These are phyloP conservation scores for Pseudocercospora macadamiae DNA, from an alignment of 2,329 filamentous ascomycete species.

Conservation along the genomic window DNA sequence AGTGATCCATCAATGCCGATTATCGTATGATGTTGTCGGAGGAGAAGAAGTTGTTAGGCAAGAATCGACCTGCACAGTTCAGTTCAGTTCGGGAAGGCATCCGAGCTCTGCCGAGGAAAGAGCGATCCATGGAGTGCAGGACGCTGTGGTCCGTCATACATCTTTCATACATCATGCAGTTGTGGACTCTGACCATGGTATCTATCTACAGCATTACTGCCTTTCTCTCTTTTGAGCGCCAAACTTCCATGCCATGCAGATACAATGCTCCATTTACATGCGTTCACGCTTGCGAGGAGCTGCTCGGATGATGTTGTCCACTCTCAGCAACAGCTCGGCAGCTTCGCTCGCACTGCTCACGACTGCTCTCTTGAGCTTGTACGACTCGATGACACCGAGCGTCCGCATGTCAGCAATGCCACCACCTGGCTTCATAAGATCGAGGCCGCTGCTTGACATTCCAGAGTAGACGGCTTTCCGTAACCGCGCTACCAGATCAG, in stretches of 20 bases:
- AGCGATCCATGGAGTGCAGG: too few relatives aligned
- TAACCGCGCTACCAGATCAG: conserved; percentile 87
- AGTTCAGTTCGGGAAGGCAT: too few relatives aligned
- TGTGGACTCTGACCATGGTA: background rate
- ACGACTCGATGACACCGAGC: conserved; percentile 92
- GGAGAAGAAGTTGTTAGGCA: too few relatives aligned
- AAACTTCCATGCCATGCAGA: background rate
- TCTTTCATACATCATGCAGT: conserved; percentile 7
- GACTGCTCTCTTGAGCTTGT: conserved; percentile 98
- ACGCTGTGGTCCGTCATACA: too few relatives aligned
- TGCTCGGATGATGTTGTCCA: conserved; percentile 96
- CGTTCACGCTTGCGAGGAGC: conserved; percentile 82
- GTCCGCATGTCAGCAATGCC: conserved; percentile 96
- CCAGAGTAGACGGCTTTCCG: conserved; percentile 95
- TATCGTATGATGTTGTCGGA: too few relatives aligned
- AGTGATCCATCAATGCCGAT: too few relatives aligned
- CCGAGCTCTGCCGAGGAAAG: too few relatives aligned
- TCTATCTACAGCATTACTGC: conserved; percentile 10
- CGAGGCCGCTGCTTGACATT: conserved; percentile 87
- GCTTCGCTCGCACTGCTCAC: conserved; percentile 95
- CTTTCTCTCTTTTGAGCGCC: background rate
- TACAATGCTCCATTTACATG: conserved; percentile 54
- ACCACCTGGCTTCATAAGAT: conserved; percentile 85
- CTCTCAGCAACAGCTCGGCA: conserved; percentile 89
- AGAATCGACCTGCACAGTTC: too few relatives aligned